Evolutionary conservation across 345 rosid species (phyloP), one percentile per base, ranked within the genome.

Genomic region (Euphorbia peplus): DNA sequence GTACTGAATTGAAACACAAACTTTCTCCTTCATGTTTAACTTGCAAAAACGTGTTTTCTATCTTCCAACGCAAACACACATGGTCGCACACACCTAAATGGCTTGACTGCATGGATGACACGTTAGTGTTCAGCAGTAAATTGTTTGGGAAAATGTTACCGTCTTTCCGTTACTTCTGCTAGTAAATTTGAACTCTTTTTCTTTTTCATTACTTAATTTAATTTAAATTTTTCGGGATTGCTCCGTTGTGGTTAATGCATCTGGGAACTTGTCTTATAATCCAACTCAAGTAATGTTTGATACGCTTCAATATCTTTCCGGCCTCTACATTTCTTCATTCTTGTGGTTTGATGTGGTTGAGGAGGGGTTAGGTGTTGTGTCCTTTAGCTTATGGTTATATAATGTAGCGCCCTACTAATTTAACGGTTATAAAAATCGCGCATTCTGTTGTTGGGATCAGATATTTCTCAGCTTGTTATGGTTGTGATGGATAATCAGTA

Each of bases 391-490:
- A 39, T 4, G 42, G 9, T 39, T 8, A 6, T 32, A 32, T 47
- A 47, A 16, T 15, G 13, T 44, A 22, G 35, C 39, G 46, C 16
- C 19, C 8, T 44, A 30, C 39, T 48, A 9, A 29, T 5, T 64
- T n/a, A 11, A 6, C 14, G 25, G 11, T 41, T 24, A n/a, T 46
- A 7, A 28, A 35, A 35, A 26, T 5, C 1, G 55, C 12, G 35
- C 56, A 35, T 57, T 56, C 21, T 25, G 19, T 64, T n/a, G 55
- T 28, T n/a, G n/a, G 26, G 68, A 26, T 47, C 37, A 47, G 68
- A 24, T 48, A 16, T 29, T 47, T 22, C n/a, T 13, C 28, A 32
- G 41, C 52, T 24, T 39, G 26, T 47, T 55, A 19, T 44, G 64
- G 13, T 18, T 61, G 46, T 59, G 63, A 10, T 70, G 30, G 62